Conservation (phyloP, 495 filamentous ascomycete species). For the Penicillium coffeae region DNA sequence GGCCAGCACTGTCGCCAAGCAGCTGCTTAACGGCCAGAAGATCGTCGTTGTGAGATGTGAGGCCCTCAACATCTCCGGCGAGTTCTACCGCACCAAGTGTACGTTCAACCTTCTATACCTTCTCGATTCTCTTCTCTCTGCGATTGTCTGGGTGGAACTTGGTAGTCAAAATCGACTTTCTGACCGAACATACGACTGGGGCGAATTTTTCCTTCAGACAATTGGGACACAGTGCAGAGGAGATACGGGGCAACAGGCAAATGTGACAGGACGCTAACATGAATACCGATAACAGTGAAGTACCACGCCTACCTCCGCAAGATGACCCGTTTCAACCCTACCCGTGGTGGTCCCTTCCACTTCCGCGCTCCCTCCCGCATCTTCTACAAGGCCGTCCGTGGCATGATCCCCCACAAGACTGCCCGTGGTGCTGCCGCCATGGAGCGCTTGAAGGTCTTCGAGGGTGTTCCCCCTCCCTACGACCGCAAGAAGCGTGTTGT, state of each 20-base stretch:
- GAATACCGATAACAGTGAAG: conserved; percentile 73
- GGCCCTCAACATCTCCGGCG: conserved; percentile 98
- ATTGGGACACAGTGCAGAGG: too few relatives aligned
- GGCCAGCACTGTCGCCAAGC: conserved; percentile 98
- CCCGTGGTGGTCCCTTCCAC: conserved; percentile 98
- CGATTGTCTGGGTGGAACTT: neutral
- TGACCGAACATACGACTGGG: conserved; percentile 3
- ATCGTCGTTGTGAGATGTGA: conserved; percentile 98
- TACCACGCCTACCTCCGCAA: conserved; percentile 99
- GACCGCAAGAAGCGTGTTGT: conserved; percentile 99
- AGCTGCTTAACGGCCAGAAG: conserved; percentile 99
- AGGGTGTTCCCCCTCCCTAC: conserved; percentile 98
- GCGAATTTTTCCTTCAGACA: neutral
- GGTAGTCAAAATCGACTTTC: neutral
- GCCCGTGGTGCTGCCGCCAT: conserved; percentile 92
- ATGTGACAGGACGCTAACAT: conserved; percentile 29
- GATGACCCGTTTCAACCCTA: conserved; percentile 99
- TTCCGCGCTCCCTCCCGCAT: conserved; percentile 98
- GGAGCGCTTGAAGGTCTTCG: conserved; percentile 98
- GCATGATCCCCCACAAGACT: conserved; percentile 99
- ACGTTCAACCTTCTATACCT: conserved; percentile 51
- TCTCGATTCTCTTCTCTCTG: conserved; percentile 11
- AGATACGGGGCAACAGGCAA: neutral
- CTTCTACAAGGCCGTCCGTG: conserved; percentile 99
- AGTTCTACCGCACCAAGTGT: conserved; percentile 99